Conservation (phyloP, 306 rosid species). For the Neltuma alba region DNA sequence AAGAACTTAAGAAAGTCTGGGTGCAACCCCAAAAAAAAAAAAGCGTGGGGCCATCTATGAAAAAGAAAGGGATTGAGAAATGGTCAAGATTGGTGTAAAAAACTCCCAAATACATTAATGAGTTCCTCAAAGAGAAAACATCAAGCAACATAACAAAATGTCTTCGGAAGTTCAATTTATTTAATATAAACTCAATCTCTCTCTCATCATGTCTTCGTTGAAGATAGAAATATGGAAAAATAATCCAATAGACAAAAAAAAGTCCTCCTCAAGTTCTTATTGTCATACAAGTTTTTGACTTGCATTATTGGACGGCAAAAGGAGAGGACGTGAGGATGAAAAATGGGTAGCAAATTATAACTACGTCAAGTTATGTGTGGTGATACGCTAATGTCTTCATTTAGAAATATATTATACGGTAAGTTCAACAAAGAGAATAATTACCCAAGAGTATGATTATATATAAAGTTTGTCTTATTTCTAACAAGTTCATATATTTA, state of each 20-base stretch:
- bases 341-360: background rate
- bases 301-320: background rate
- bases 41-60: background rate
- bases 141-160: conserved; percentile 13
- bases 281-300: background rate
- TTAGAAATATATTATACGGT: background rate
- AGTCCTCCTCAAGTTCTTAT: conserved; percentile 1
- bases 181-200: background rate
- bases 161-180: background rate
- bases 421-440: background rate
- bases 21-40: too few relatives aligned
- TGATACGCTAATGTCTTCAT: background rate
- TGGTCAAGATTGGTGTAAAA: conserved; percentile 9
- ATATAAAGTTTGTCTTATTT: background rate
- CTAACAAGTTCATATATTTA: too few relatives aligned
- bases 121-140: background rate
- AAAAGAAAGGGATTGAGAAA: background rate
- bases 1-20: too few relatives aligned
- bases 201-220: background rate
- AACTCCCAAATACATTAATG: background rate
- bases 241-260: conserved; percentile 9
- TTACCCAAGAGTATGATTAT: background rate
- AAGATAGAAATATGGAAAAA: background rate
- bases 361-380: background rate
- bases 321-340: background rate